Evolutionary conservation across 768 basidiomycete genomes (phyloP), one percentile per base, ranked within the genome.

Genomic region (Mycena indigotica): DNA sequence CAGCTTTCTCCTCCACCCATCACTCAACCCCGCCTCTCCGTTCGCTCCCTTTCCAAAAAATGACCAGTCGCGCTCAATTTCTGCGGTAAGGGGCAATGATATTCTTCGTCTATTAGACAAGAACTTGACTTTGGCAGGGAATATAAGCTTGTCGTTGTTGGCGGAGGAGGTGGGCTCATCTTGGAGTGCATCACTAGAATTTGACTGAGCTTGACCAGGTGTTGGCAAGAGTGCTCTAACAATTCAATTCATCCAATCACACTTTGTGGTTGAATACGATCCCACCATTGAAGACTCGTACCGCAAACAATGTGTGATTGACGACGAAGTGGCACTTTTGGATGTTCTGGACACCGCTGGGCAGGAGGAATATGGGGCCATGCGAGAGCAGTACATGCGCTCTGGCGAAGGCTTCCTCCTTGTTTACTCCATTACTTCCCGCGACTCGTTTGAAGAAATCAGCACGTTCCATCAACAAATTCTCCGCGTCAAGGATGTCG

Each of bases 331-430:
- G n/a, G 95, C 95, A 19, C 81, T 97, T 50, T 85, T 97, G 56
- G 95, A 98, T 70, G 95, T 98, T 52, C 84, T 98, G 61, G 95
- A 97, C 76, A 98, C 95, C 16, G 95, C 95, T 52, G 95, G 95
- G 30, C 95, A 98, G 73, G 96, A 98, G 73, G 96, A 98, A 80
- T 98, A 98, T 68, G 93, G 93, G 93, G 96, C 96, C 23, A 98
- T 98, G 96, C 88, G 96, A 46, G 96, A 98, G 70, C 96, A 98
- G 69, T 98, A 98, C 78, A 98, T 98, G 95, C 87, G 95, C 52
- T 94, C 95, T 25, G 96, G 96, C 59, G 95, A 98, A 74, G 96
- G 95, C 12, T 98, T 98, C 81, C 84, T 98, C 40, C 86, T 98
- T 61, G 95, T 98, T 56, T 98, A 98, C 75, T 94, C 93, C 51